A percentile compares a stretch with the other conserved stretches of the same genome.
Conservation (phyloP, 441 rosid species). For the Flueggea neowawraea region DNA sequence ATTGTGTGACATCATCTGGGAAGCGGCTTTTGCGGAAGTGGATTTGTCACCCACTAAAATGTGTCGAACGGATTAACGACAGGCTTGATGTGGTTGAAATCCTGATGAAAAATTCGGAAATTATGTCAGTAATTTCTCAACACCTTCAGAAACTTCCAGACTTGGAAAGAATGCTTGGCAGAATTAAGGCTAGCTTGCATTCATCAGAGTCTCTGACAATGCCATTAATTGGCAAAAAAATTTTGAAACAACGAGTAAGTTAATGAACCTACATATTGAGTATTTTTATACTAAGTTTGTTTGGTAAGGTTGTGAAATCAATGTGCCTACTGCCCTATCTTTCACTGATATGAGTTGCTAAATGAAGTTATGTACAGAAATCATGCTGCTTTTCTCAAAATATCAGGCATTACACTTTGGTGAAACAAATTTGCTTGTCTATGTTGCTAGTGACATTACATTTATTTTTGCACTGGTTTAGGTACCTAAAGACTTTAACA, state of each 20-base stretch:
- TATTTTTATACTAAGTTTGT: background rate
- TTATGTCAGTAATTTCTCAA: constrained; percentile 46
- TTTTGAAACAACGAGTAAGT: constrained; percentile 73
- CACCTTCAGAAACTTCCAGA: constrained; percentile 81
- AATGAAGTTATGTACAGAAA: too few species aligned
- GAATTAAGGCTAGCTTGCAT: constrained; percentile 65
- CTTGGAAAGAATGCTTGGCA: constrained; percentile 85
- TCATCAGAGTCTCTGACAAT: constrained; percentile 57
- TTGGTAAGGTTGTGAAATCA: background rate
- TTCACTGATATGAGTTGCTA: too few species aligned
- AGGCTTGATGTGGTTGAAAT: constrained; percentile 76
- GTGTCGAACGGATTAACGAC: constrained; percentile 64
- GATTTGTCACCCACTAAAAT: constrained; percentile 96
- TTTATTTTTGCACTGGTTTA: background rate
- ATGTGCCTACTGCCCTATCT: too few species aligned
- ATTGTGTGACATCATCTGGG: constrained; percentile 79
- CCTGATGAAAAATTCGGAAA: constrained; percentile 51
- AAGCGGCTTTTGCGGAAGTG: constrained; percentile 85
- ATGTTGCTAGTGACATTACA: too few species aligned
- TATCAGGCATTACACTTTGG: too few species aligned
- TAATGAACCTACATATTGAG: background rate
- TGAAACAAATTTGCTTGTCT: too few species aligned
- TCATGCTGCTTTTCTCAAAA: too few species aligned
- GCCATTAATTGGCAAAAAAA: constrained; percentile 73
- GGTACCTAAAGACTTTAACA: background rate